These are phyloP conservation scores for Oryza meridionalis DNA, from an alignment of 176 grass and related monocot genomes.

Conservation along the genomic window DNA sequence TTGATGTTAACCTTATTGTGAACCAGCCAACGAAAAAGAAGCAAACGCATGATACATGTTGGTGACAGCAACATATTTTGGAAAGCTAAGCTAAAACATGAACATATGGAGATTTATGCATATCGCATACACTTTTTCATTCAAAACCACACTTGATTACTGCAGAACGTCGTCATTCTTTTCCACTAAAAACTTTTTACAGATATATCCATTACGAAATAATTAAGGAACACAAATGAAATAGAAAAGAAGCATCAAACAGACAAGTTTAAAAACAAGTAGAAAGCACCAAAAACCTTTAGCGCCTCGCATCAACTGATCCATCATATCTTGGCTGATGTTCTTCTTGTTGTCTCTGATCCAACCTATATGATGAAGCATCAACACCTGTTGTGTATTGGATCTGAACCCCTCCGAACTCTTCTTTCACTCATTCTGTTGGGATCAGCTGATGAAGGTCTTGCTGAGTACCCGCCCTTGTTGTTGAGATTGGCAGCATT, in stretches of 20 bases:
- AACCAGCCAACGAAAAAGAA: neutral
- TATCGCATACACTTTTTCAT: neutral
- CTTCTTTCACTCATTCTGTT: conserved; percentile 58
- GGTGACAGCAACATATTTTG: neutral
- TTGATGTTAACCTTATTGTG: neutral
- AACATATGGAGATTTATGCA: neutral
- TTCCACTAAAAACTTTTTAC: conserved; percentile 44
- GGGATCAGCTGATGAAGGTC: conserved; percentile 43
- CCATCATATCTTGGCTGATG: conserved; percentile 25
- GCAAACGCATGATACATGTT: neutral
- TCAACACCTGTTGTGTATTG: conserved; percentile 66
- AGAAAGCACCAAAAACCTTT: conserved; percentile 26
- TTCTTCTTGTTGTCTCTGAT: conserved; percentile 4
- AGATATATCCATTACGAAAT: conserved; percentile 43
- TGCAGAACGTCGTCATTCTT: conserved; percentile 21
- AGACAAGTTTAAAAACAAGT: conserved; percentile 1
- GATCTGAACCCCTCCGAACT: conserved; percentile 65
- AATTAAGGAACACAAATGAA: conserved; percentile 15
- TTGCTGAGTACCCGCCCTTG: conserved; percentile 21
- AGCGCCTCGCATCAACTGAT: conserved; percentile 38
- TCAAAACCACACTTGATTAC: conserved; percentile 21
- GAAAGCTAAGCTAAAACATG: conserved; percentile 2
- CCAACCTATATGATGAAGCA: neutral
- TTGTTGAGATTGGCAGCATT: conserved; percentile 38
- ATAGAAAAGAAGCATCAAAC: conserved; percentile 11